Evolutionary conservation across 768 basidiomycete genomes (phyloP), one percentile per base, ranked within the genome.

Genomic region (Rhizopogon roseolus): DNA sequence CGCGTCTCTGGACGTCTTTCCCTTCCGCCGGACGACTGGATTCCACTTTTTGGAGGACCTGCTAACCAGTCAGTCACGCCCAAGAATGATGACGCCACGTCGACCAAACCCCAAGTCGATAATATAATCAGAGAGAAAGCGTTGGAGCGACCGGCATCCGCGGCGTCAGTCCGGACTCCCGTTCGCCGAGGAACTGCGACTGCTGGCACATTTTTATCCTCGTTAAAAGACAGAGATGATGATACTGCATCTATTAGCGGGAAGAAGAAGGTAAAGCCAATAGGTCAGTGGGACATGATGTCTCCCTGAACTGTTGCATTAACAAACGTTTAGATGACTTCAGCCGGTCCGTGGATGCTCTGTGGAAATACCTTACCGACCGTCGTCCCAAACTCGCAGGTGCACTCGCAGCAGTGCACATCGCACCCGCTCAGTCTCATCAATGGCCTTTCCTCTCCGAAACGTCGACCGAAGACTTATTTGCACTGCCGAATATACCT

Each of bases 351-450:
- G 75, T 96, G n/a, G 94, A 98, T 66, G 86, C 88, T 0, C 80
- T 99, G 5, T 78, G 93, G 57, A 81, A 86, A 10, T 98, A 93
- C 66, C 81, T 98, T 6, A 84, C 92, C 2, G 93, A 97, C 62
- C 83, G 92, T 10, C 83, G 97, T 11, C 93, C 91, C 10, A 94
- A 95, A 64, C 78, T 98, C 37, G 79, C 74, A 2, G 86, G 85
- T 5, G 90, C 91, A 0, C 81, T 98, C 1, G 79, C 81, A 39
- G 74, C 80, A 4, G 79, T 94, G 37, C 69, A 79, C 39, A 86
- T 85, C 57, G 88, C 82, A 3, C 83, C 88, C 0, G 75, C 79
- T 25, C 84, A 87, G 62, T 81, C 90, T 1, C 80, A 91, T 48
- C 70, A 83, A 19, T 78, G 85, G 37, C 78, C 86, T 0, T 80